phyloP scores from a whole-genome alignment of 139 green algal species.

The Volvox reticuliferus region DNA sequence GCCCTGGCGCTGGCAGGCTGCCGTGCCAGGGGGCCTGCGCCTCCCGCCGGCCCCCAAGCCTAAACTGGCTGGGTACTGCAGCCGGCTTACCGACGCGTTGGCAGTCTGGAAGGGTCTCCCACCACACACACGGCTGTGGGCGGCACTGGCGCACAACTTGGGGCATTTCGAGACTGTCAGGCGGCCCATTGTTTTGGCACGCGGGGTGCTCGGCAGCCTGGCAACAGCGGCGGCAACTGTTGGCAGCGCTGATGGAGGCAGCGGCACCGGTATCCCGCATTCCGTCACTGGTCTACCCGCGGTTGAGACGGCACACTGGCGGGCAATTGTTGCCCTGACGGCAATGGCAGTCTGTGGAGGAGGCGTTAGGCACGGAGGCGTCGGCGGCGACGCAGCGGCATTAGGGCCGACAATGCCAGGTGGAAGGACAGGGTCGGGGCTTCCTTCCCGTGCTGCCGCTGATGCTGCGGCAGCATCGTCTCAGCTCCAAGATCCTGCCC shows the following conservation, averaged over 20 bases:
- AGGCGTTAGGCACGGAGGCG: conserved; percentile 3
- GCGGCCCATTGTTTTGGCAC: conserved; percentile 1
- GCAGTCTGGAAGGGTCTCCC: not conserved
- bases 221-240: not conserved
- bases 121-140: conserved; percentile 31
- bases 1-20: no score
- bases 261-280: not conserved
- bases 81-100: not conserved
- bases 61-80: not conserved
- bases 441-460: no score
- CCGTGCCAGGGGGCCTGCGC: no score
- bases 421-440: not conserved
- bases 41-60: not conserved
- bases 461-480: no score
- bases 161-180: conserved; percentile 50
- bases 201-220: not conserved
- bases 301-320: conserved; percentile 58
- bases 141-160: conserved; percentile 49
- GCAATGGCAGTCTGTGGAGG: conserved; percentile 14
- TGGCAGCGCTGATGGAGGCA: not conserved
- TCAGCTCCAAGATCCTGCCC: no score
- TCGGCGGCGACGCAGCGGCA: not conserved
- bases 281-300: conserved; percentile 42
- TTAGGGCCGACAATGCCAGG: not conserved
- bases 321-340: conserved; percentile 24